A percentile compares a stretch with the other conserved stretches of the same genome.
phyloP scores from a whole-genome alignment of 2,329 filamentous ascomycete genomes.

The Phaeosphaeriaceae sp. region DNA sequence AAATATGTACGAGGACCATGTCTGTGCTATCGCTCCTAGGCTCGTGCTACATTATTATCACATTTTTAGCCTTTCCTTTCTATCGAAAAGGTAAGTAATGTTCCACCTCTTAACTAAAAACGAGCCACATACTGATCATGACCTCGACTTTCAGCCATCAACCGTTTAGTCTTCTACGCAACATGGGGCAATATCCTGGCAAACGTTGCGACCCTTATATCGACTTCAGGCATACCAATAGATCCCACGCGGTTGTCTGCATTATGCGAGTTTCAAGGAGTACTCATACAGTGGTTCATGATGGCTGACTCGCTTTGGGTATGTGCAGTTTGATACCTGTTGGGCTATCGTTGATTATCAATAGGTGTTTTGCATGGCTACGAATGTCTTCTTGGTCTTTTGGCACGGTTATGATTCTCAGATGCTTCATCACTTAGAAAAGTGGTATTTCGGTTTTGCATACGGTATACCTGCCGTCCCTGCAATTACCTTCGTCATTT shows the following conservation, averaged over 20 bases:
- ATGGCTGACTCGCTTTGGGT: conserved; percentile 24
- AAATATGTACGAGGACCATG: conserved; percentile 68
- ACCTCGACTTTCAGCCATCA: conserved; percentile 62
- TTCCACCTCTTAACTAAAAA: not conserved
- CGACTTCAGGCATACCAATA: conserved; percentile 62
- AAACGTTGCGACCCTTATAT: conserved; percentile 78
- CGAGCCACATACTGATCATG: not conserved
- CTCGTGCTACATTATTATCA: conserved; percentile 73
- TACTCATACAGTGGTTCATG: conserved; percentile 78
- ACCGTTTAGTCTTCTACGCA: conserved; percentile 82
- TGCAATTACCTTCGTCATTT: conserved; percentile 70
- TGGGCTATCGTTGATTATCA: conserved; percentile 73
- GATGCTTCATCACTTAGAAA: conserved; percentile 70
- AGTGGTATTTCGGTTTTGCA: conserved; percentile 71
- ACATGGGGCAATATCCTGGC: conserved; percentile 80
- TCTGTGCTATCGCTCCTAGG: conserved; percentile 75
- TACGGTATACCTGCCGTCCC: conserved; percentile 77
- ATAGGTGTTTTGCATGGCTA: conserved; percentile 75
- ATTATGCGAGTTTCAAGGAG: conserved; percentile 77
- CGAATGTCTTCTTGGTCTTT: conserved; percentile 83
- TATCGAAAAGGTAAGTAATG: conserved; percentile 69
- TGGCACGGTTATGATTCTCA: conserved; percentile 73
- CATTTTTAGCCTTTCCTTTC: conserved; percentile 69
- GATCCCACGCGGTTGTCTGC: conserved; percentile 50
- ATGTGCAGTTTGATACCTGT: conserved; percentile 86